Evolutionary conservation across 1,284 basidiomycete species (phyloP).

Genomic region (Lentinus polychrous): DNA sequence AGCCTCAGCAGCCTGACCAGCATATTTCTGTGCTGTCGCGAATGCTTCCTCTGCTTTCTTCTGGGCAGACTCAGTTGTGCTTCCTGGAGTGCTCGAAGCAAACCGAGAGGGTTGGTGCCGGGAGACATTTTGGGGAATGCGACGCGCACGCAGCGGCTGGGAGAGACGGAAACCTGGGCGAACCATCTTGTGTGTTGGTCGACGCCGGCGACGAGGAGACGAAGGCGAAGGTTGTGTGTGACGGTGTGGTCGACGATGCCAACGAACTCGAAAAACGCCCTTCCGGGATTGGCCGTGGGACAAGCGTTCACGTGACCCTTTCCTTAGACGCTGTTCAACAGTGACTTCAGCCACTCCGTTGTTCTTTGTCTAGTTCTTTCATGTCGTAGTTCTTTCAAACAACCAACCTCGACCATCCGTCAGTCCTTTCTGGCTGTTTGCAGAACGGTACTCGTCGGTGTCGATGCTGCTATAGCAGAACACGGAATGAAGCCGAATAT

Average conservation of each 20-base stretch:
- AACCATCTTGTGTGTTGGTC: slow-evolving; percentile 20
- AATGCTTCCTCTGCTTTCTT: slow-evolving; percentile 67
- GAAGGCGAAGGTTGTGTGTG: slow-evolving; percentile 10
- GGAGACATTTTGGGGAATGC: slow-evolving; percentile 15
- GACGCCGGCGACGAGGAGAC: slow-evolving; percentile 11
- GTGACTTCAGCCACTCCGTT: too few species aligned
- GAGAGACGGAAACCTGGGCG: slow-evolving; percentile 23
- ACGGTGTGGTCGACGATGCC: slow-evolving; percentile 17
- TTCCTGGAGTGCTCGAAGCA: slow-evolving; percentile 21
- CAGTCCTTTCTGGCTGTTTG: too few species aligned
- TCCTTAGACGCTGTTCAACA: not conserved
- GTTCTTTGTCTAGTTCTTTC: too few species aligned
- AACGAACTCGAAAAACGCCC: slow-evolving; percentile 12
- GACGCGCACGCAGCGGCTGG: slow-evolving; percentile 23
- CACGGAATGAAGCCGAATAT: too few species aligned
- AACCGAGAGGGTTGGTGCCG: slow-evolving; percentile 20
- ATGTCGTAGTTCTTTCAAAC: too few species aligned
- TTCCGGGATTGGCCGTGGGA: slow-evolving; percentile 9
- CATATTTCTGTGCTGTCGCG: slow-evolving; percentile 48
- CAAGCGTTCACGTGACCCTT: too few species aligned
- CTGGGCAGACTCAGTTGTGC: slow-evolving; percentile 33
- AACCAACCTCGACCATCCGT: too few species aligned
- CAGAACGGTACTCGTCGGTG: too few species aligned
- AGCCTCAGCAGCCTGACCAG: slow-evolving; percentile 44
- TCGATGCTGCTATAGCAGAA: too few species aligned